Evolutionary conservation across 805 yeast genomes (phyloP).

Genomic region (Ascoidea tarda): DNA sequence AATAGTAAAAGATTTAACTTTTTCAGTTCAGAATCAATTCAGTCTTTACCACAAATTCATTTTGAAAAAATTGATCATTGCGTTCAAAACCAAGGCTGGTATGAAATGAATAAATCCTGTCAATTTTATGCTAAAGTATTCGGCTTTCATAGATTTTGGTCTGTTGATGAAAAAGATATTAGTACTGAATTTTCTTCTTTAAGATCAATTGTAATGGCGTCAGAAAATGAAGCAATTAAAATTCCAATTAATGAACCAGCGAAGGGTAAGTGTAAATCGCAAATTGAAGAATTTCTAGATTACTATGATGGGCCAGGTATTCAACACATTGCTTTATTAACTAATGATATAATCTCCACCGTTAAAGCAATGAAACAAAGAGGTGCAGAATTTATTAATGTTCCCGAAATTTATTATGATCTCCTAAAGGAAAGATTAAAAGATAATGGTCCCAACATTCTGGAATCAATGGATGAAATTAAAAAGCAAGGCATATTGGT

Average conservation of each 20-base stretch:
- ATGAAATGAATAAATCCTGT: conserved; percentile 45
- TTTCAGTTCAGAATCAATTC: not conserved
- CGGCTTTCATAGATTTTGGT: conserved; percentile 73
- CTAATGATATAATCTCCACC: conserved; percentile 43
- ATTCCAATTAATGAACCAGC: conserved; percentile 87
- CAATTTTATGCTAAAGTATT: conserved; percentile 44
- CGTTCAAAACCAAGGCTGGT: conserved; percentile 69
- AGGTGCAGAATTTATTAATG: conserved; percentile 57
- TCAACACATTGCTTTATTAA: conserved; percentile 67
- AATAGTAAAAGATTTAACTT: conserved; percentile 1
- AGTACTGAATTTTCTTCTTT: conserved; percentile 57
- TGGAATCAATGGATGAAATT: conserved; percentile 38
- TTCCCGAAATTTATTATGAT: conserved; percentile 44
- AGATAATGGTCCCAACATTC: conserved; percentile 27
- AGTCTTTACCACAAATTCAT: conserved; percentile 21
- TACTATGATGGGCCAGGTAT: conserved; percentile 73
- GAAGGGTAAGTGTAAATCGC: conserved; percentile 47
- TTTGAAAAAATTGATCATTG: conserved; percentile 54
- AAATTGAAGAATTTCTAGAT: conserved; percentile 70
- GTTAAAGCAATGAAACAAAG: conserved; percentile 38
- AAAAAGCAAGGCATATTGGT: conserved; percentile 45
- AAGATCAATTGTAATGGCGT: conserved; percentile 65
- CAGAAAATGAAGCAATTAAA: conserved; percentile 46
- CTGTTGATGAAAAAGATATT: conserved; percentile 70
- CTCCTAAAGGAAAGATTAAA: conserved; percentile 31